phyloP scores from a whole-genome alignment of 306 rosid genomes.

The Amphicarpaea edgeworthii region DNA sequence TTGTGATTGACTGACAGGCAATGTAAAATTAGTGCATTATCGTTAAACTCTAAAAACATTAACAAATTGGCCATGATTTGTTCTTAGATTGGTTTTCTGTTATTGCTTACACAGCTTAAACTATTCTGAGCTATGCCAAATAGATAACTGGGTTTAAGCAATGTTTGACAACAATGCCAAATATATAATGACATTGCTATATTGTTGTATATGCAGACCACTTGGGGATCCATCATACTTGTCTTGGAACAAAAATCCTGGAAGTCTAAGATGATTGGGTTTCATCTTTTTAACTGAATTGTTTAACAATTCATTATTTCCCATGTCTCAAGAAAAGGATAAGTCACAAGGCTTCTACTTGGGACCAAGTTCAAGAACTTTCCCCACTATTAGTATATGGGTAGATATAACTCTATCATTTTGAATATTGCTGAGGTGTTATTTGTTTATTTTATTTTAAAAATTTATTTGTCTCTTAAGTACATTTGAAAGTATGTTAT shows the following conservation, averaged over 20 bases:
- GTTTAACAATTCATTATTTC: conserved; percentile 19
- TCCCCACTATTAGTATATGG: conserved; percentile 24
- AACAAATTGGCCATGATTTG: background rate
- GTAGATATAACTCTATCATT: background rate
- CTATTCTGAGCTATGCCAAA: no score
- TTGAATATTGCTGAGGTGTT: background rate
- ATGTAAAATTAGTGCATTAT: no score
- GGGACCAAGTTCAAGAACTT: conserved; percentile 1
- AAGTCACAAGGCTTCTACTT: conserved; percentile 24
- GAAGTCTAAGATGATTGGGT: conserved; percentile 43
- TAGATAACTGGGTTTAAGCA: background rate
- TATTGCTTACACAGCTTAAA: background rate
- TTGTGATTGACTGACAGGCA: no score
- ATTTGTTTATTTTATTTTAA: background rate
- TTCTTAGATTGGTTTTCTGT: background rate
- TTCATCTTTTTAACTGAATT: conserved; percentile 24
- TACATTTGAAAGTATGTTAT: background rate
- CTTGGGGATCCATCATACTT: conserved; percentile 89
- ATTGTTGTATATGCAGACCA: conserved; percentile 70
- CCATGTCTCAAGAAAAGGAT: conserved; percentile 14
- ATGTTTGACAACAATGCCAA: background rate
- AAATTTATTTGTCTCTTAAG: background rate
- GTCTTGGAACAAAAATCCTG: conserved; percentile 80
- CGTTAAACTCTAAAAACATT: background rate
- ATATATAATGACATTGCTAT: conserved; percentile 6